Conservation (phyloP, 192 early-diverging fungal genomes). For the Oehlia diaphana region DNA sequence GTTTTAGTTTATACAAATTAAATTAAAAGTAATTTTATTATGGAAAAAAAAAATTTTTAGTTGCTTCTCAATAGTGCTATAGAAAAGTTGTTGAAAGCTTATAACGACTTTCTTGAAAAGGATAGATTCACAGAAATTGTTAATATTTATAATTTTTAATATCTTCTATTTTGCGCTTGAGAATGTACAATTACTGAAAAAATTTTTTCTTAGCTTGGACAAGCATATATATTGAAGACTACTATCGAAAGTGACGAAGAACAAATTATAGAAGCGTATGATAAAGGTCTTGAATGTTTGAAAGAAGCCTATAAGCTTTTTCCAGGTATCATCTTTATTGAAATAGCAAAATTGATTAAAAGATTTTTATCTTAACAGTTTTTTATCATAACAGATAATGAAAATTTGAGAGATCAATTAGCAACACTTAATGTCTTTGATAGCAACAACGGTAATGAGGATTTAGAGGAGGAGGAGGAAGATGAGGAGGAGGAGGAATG, state of each 20-base stretch:
- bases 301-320: conserved; percentile 42
- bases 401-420: conserved; percentile 5
- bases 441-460: background rate
- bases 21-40: background rate
- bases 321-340: conserved; percentile 34
- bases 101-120: background rate
- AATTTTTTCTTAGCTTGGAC: conserved; percentile 36
- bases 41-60: background rate
- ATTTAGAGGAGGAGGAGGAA: background rate
- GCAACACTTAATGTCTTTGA: background rate
- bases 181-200: background rate
- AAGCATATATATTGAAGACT: conserved; percentile 43
- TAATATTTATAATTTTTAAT: background rate
- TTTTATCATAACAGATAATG: background rate
- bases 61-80: background rate
- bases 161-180: background rate
- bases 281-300: conserved; percentile 48
- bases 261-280: conserved; percentile 48
- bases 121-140: background rate
- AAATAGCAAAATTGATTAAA: background rate
- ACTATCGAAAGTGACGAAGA: conserved; percentile 53
- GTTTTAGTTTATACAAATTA: background rate
- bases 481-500: no score
- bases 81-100: background rate
- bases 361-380: background rate